phyloP scores from a whole-genome alignment of 228 moss, liverwort and hornwort genomes.

The Sphagnum magellanicum region DNA sequence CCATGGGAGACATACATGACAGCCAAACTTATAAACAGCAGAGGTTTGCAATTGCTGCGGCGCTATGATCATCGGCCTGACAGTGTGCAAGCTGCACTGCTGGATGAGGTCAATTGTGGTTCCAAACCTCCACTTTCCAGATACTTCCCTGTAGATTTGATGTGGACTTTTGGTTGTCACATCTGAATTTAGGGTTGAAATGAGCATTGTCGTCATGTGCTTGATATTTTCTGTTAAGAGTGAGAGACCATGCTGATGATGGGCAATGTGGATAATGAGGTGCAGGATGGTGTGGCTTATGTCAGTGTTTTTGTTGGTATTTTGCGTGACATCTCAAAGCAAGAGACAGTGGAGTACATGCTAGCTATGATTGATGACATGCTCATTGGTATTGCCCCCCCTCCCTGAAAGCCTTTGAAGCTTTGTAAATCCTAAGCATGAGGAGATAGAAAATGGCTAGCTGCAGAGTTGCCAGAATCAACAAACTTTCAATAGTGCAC shows the following conservation, averaged over 20 bases:
- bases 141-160: too few relatives aligned
- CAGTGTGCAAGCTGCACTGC: constrained; percentile 71
- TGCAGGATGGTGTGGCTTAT: constrained; percentile 89
- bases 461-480: too few relatives aligned
- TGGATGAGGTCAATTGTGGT: constrained; percentile 57
- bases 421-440: not conserved
- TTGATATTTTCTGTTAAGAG: too few relatives aligned
- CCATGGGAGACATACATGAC: constrained; percentile 97
- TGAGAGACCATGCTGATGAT: not conserved
- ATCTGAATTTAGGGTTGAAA: too few relatives aligned
- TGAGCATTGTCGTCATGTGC: too few relatives aligned
- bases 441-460: not conserved
- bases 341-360: constrained; percentile 93
- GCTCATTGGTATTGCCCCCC: constrained; percentile 57
- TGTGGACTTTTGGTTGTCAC: too few relatives aligned
- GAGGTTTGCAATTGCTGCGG: constrained; percentile 71
- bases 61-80: constrained; percentile 78
- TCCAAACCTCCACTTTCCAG: not conserved
- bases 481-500: too few relatives aligned
- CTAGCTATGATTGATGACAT: constrained; percentile 91
- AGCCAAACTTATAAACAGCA: constrained; percentile 69
- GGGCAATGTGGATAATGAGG: not conserved
- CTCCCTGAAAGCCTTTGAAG: not conserved
- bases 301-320: constrained; percentile 87
- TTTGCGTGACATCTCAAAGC: constrained; percentile 79